Conservation (phyloP, 176 grass and related monocot species). For the bread wheat (Triticum aestivum) region DNA sequence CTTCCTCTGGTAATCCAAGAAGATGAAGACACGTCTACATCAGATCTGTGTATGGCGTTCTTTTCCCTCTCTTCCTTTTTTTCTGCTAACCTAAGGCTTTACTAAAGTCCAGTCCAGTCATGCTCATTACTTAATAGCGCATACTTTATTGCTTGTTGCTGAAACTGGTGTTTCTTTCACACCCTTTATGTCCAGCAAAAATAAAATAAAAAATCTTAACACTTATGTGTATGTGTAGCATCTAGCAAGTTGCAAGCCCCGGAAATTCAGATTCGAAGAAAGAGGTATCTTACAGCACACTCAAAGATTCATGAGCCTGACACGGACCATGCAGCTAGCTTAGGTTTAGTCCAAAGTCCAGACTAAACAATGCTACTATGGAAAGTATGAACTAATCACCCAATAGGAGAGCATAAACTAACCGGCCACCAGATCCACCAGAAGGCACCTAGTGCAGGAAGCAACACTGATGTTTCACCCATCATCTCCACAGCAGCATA, state of each 20-base stretch:
- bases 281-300: conserved; percentile 1
- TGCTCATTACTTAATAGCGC: neutral
- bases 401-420: conserved; percentile 3
- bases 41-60: neutral
- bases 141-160: neutral
- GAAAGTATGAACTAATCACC: neutral
- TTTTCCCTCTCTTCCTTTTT: neutral
- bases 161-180: neutral
- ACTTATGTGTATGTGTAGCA: neutral
- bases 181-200: neutral
- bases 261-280: neutral
- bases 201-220: neutral
- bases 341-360: conserved; percentile 4
- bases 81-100: neutral
- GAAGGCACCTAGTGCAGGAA: conserved; percentile 8
- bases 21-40: neutral
- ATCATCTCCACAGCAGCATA: conserved; percentile 8
- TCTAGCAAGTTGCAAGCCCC: neutral
- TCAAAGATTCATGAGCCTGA: conserved; percentile 7
- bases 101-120: neutral
- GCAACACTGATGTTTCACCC: conserved; percentile 43
- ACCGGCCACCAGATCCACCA: conserved; percentile 19
- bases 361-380: neutral
- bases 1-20: neutral
- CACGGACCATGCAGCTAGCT: neutral